phyloP scores from a whole-genome alignment of 2,329 filamentous ascomycete species.

The Trichoderma gracile region DNA sequence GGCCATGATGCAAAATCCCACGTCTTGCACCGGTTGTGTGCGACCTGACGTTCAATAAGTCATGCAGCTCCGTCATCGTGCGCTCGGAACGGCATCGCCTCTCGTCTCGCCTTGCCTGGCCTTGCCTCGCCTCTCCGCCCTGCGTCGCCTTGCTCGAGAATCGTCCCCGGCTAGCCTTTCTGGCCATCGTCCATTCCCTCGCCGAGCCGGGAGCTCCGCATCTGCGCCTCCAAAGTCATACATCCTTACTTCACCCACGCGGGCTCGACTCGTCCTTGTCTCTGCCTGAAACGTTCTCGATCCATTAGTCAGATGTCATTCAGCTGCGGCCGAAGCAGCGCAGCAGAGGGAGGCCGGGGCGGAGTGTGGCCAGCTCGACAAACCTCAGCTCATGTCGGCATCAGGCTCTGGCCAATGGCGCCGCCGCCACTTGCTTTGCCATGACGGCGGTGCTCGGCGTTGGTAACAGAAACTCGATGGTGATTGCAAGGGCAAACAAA shows the following conservation, averaged over 20 bases:
- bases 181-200: slow-evolving; percentile 1
- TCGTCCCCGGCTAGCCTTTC: neutral
- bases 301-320: slow-evolving; percentile 1
- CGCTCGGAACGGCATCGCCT: slow-evolving; percentile 5
- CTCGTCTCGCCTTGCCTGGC: slow-evolving; percentile 5
- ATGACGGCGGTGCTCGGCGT: neutral
- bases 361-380: neutral
- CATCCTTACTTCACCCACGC: neutral
- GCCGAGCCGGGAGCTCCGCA: slow-evolving; percentile 14
- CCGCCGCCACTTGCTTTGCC: slow-evolving; percentile 7
- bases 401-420: neutral
- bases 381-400: neutral
- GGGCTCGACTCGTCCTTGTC: slow-evolving; percentile 18
- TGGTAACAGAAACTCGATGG: too few species aligned
- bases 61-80: neutral
- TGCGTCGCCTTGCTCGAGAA: slow-evolving; percentile 13
- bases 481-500: too few species aligned
- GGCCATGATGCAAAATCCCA: slow-evolving; percentile 3
- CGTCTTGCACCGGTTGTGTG: too few species aligned
- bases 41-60: neutral
- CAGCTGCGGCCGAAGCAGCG: slow-evolving; percentile 2
- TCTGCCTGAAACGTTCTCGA: slow-evolving; percentile 18
- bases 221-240: too few species aligned
- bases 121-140: slow-evolving; percentile 4
- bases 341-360: neutral